Percentiles rank a stretch among this genome's conserved stretches.
Evolutionary conservation across 441 rosid genomes (phyloP).

Genomic region (Euphorbia celastroides): DNA sequence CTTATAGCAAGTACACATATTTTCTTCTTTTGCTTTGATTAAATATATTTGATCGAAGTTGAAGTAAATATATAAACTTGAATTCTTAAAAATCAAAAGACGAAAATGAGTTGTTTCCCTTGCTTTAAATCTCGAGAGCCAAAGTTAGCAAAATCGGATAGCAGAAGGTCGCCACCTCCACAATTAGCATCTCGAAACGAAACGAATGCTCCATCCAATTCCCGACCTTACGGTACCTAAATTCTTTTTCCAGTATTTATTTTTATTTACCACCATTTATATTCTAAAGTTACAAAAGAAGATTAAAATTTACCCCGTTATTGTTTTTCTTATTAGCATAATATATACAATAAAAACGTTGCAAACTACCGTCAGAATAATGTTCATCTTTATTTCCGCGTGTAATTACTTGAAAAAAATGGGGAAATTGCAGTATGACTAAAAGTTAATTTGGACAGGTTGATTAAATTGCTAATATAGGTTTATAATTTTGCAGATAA

Average conservation of each 20-base stretch:
- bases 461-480: background rate
- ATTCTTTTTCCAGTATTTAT: background rate
- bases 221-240: slow-evolving; percentile 19
- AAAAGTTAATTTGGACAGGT: background rate
- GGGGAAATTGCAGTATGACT: background rate
- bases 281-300: background rate
- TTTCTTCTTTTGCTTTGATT: background rate
- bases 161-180: slow-evolving; percentile 25
- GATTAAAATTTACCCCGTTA: too few relatives aligned
- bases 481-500: slow-evolving; percentile 19
- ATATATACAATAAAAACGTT: background rate
- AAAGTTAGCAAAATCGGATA: slow-evolving; percentile 25
- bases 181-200: slow-evolving; percentile 17
- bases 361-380: background rate
- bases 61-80: background rate
- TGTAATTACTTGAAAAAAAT: too few relatives aligned
- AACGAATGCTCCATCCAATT: slow-evolving; percentile 12
- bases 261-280: background rate
- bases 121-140: slow-evolving; percentile 58
- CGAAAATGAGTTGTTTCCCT: slow-evolving; percentile 63
- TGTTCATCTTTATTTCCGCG: too few relatives aligned
- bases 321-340: background rate
- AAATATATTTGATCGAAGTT: background rate
- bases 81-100: background rate
- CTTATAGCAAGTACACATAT: background rate